Evolutionary conservation across 2,329 filamentous ascomycete genomes (phyloP).

Genomic region (Aspergillus ochraceus): DNA sequence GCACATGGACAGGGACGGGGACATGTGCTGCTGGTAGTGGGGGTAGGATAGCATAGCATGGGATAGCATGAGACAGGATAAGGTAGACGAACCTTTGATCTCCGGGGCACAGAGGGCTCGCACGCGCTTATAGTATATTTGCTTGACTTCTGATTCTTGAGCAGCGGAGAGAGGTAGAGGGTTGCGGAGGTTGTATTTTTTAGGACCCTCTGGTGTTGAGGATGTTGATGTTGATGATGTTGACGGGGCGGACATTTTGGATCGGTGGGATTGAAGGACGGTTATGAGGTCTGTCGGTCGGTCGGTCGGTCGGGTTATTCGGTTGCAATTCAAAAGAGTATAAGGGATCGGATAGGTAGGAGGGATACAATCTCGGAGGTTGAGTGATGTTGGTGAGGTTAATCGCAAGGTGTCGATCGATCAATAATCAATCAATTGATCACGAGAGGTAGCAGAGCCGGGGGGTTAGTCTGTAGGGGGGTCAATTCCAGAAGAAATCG

Average conservation of each 20-base stretch:
- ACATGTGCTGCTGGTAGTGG: not conserved
- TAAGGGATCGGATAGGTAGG: no score
- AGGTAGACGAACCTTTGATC: slow-evolving; percentile 64
- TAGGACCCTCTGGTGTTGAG: not conserved
- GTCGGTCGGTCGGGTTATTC: not conserved
- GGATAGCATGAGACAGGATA: not conserved
- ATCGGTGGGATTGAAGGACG: no score
- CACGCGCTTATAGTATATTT: slow-evolving; percentile 78
- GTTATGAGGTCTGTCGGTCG: not conserved
- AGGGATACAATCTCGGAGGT: no score
- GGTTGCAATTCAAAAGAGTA: not conserved
- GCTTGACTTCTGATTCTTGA: slow-evolving; percentile 79
- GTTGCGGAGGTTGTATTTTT: slow-evolving; percentile 57
- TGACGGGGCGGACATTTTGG: not conserved
- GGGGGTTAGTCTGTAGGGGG: not conserved
- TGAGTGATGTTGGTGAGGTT: no score
- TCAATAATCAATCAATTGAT: not conserved
- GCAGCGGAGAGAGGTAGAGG: slow-evolving; percentile 79
- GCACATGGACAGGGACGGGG: no score
- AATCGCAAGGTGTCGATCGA: not conserved
- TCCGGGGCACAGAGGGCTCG: slow-evolving; percentile 72
- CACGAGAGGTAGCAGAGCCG: not conserved
- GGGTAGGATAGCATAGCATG: not conserved
- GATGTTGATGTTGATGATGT: not conserved
- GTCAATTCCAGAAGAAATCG: no score